Conservation (phyloP, 1,139 yeast genomes). For the Pichia sp. region DNA sequence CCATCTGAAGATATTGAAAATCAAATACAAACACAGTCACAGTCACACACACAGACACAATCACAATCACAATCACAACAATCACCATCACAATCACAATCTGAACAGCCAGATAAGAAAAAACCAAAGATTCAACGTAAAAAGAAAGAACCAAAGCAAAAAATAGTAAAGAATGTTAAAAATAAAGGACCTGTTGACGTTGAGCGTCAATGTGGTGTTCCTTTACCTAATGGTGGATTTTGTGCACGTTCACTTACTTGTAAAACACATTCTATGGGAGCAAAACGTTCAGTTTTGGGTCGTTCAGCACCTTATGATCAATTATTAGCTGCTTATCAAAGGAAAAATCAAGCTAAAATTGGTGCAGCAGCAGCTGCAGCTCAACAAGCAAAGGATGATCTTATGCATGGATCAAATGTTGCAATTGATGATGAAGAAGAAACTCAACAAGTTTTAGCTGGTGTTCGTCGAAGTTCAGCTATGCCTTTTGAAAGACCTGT, state of each 20-base stretch:
- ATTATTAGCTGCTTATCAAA: conserved; percentile 81
- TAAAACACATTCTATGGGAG: conserved; percentile 98
- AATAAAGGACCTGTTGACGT: conserved; percentile 85
- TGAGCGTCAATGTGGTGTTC: conserved; percentile 95
- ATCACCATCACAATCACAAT: too few species aligned
- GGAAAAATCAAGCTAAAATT: conserved; percentile 83
- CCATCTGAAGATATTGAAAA: not conserved
- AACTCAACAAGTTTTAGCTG: conserved; percentile 86
- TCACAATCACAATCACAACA: too few species aligned
- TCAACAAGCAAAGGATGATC: conserved; percentile 40
- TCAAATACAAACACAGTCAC: too few species aligned
- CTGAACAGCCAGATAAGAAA: too few species aligned
- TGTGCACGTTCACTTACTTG: conserved; percentile 95
- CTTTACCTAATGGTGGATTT: conserved; percentile 82
- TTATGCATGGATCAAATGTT: conserved; percentile 35
- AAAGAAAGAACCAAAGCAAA: conserved; percentile 8
- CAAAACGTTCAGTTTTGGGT: conserved; percentile 91
- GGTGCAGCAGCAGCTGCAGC: conserved; percentile 78
- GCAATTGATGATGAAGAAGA: conserved; percentile 77
- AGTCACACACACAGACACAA: too few species aligned
- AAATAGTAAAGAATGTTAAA: too few species aligned
- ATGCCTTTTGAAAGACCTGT: conserved; percentile 77
- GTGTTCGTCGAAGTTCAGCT: conserved; percentile 76
- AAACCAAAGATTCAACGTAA: conserved; percentile 33
- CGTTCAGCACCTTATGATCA: conserved; percentile 90